Evolutionary conservation across 2,329 filamentous ascomycete species (phyloP), one percentile per base, ranked within the genome.

Genomic region (Acarospora socialis): DNA sequence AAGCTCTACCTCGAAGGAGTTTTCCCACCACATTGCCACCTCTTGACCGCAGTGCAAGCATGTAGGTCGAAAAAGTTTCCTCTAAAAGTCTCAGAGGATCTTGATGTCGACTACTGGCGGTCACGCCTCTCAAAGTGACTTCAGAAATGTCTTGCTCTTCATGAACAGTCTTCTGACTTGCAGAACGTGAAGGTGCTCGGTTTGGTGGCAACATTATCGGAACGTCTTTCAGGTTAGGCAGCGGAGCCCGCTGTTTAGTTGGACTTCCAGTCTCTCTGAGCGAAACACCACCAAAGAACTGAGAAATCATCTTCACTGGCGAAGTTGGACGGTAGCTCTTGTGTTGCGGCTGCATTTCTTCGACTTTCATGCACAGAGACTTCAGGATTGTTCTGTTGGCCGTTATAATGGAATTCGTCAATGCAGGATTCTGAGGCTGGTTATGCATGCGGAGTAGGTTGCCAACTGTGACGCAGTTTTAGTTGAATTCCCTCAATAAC

Each of bases 221-320:
- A 29, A 63, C 56, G 35, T 57, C 57, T 8, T 56, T 54, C 9
- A 63, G 40, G 7, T 56, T 36, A 7, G 57, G 53, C 33, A 51
- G 43, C 31, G 51, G 50, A 4, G 45, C 49, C 20, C 54, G 51
- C 14, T 46, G 41, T 38, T 55, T 59, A n/a, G 46, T 41, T 1
- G 53, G 40, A 13, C 51, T 45, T 19, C 46, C 42, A 8, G 42
- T 44, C 5, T 56, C 53, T 36, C 47, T 54, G 12, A 51, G 44
- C 28, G 55, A 51, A 34, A 66, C 69, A 15, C 73, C 70, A 20
- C 73, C 70, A 45, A 92, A 73, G 33, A 94, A 71, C 47, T 70
- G 92, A 0, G 86, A 92, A 10, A 95, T 63, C 47, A 93, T 66
- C 52, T 94, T 95, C 28, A 92, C 81, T 0, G 87, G 86, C 1